Evolutionary conservation across 257 asterid genomes (phyloP).

Genomic region (Solanum raphanifolium): DNA sequence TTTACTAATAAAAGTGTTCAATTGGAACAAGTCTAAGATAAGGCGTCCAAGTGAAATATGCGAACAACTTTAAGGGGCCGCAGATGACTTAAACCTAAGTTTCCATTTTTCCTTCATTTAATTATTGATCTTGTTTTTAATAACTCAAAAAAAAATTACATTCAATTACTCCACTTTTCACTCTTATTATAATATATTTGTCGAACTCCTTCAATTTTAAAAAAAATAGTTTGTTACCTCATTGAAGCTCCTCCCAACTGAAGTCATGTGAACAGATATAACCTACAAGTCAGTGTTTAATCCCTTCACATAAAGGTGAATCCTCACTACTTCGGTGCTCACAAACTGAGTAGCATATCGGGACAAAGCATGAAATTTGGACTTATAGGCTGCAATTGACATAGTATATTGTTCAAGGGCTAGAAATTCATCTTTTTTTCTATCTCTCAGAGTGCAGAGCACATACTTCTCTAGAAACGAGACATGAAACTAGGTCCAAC

Average conservation of each 20-base stretch:
- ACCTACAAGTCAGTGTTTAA: not conserved
- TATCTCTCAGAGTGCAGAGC: not conserved
- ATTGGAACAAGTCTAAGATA: too few species aligned
- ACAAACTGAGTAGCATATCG: not conserved
- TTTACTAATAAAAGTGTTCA: too few species aligned
- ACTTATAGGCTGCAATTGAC: not conserved
- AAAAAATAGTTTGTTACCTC: not conserved
- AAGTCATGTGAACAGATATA: not conserved
- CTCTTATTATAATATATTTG: not conserved
- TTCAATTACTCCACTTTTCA: too few species aligned
- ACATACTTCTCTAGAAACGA: not conserved
- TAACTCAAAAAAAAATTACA: too few species aligned
- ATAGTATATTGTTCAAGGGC: not conserved
- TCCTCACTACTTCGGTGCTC: not conserved
- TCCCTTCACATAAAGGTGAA: not conserved
- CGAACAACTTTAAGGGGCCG: too few species aligned
- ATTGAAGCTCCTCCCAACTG: not conserved
- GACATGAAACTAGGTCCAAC: too few species aligned
- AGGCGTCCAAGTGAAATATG: too few species aligned
- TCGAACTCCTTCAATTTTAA: not conserved
- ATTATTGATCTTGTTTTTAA: too few species aligned
- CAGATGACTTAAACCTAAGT: too few species aligned
- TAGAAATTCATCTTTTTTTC: not conserved
- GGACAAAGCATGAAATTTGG: not conserved
- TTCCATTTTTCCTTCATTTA: too few species aligned